Conservation (phyloP, 805 yeast species). For the Saturnispora diversa region DNA sequence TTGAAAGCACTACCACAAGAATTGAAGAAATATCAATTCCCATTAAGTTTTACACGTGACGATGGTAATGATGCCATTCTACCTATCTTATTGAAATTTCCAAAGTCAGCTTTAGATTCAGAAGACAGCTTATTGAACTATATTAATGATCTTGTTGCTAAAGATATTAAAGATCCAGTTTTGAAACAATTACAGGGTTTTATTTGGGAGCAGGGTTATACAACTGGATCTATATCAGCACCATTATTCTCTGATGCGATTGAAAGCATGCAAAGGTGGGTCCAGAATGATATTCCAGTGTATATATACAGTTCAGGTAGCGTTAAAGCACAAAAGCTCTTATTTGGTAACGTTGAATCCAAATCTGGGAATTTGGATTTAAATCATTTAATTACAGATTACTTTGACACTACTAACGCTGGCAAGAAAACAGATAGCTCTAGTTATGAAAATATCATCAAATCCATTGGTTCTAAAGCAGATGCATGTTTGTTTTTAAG, state of each 20-base stretch:
- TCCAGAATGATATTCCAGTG: constrained; percentile 27
- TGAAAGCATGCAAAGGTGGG: constrained; percentile 41
- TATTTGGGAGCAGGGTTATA: constrained; percentile 77
- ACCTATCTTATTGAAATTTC: constrained; percentile 38
- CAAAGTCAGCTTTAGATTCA: constrained; percentile 27
- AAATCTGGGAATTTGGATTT: constrained; percentile 28
- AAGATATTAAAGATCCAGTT: constrained; percentile 69
- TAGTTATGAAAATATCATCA: constrained; percentile 55
- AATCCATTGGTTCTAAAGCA: constrained; percentile 17
- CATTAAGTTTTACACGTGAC: constrained; percentile 23
- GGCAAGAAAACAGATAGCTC: constrained; percentile 56
- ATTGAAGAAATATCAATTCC: constrained; percentile 29
- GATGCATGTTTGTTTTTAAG: constrained; percentile 55
- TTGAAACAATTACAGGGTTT: constrained; percentile 76
- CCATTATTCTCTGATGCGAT: constrained; percentile 74
- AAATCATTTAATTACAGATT: constrained; percentile 48
- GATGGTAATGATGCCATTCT: constrained; percentile 23
- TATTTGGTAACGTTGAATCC: constrained; percentile 56
- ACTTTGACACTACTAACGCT: constrained; percentile 78
- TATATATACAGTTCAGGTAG: constrained; percentile 88
- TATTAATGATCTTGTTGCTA: constrained; percentile 47
- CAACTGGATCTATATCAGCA: constrained; percentile 63
- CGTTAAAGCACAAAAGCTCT: constrained; percentile 73
- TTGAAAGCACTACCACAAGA: constrained; percentile 39
- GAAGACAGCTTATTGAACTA: constrained; percentile 34